phyloP scores from a whole-genome alignment of 345 rosid genomes.

The Ricinus communis region DNA sequence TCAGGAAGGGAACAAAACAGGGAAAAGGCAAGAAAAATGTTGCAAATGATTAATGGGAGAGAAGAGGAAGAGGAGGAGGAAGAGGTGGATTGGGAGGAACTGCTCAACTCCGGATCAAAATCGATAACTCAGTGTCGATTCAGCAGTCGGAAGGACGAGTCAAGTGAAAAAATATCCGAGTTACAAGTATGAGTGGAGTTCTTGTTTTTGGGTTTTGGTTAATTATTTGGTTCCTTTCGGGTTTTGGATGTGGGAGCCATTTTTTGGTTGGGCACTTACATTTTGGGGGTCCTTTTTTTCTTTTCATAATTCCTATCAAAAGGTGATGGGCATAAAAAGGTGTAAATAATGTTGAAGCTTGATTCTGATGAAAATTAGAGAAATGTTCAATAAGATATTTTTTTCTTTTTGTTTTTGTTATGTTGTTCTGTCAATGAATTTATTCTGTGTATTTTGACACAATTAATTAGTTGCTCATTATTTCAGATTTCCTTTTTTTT shows the following conservation, averaged over 20 bases:
- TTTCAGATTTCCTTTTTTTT: too few relatives aligned
- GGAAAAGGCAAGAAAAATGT: slow-evolving; percentile 48
- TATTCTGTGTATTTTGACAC: too few relatives aligned
- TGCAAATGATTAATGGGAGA: slow-evolving; percentile 48
- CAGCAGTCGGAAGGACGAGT: slow-evolving; percentile 27
- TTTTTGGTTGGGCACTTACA: neutral
- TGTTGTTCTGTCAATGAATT: neutral
- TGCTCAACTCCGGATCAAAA: slow-evolving; percentile 53
- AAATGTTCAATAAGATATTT: neutral
- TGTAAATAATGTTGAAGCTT: slow-evolving; percentile 8
- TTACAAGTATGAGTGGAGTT: too few relatives aligned
- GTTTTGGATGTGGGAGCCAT: neutral
- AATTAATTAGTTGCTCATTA: too few relatives aligned
- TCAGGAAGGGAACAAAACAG: slow-evolving; percentile 42
- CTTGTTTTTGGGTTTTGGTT: neutral
- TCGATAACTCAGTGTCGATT: slow-evolving; percentile 18
- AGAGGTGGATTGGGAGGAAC: slow-evolving; percentile 71
- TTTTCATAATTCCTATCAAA: neutral
- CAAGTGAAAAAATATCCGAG: slow-evolving; percentile 49
- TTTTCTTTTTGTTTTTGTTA: neutral
- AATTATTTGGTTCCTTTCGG: neutral
- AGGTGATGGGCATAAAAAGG: neutral
- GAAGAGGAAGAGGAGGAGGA: slow-evolving; percentile 41
- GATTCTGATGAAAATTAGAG: neutral
- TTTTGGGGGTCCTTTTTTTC: neutral